phyloP scores from a whole-genome alignment of 768 basidiomycete species.

The Suillus brevipes region DNA sequence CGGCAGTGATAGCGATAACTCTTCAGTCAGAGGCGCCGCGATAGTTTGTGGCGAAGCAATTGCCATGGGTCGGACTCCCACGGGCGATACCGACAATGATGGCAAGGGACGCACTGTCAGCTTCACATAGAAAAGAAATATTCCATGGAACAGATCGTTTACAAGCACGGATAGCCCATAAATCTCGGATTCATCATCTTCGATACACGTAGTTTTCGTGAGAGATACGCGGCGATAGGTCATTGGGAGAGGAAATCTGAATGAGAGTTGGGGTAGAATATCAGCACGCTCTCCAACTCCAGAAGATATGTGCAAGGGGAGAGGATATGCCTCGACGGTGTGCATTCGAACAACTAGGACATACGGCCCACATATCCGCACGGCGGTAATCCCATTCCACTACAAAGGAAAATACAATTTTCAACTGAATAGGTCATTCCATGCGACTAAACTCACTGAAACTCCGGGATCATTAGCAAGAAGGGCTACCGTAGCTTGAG shows the following conservation, averaged over 20 bases:
- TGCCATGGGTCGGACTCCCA: slow-evolving; percentile 46
- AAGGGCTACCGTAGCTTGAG: slow-evolving; percentile 25
- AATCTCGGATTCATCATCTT: slow-evolving; percentile 37
- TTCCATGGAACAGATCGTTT: slow-evolving; percentile 44
- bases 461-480: slow-evolving; percentile 30
- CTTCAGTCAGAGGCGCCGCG: neutral
- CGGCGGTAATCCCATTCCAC: slow-evolving; percentile 44
- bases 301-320: slow-evolving; percentile 17
- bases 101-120: slow-evolving; percentile 29
- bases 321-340: slow-evolving; percentile 45
- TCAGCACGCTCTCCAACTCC: slow-evolving; percentile 11
- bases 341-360: slow-evolving; percentile 54
- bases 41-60: slow-evolving; percentile 9
- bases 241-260: slow-evolving; percentile 25
- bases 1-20: neutral
- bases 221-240: slow-evolving; percentile 42
- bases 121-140: slow-evolving; percentile 48
- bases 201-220: slow-evolving; percentile 38
- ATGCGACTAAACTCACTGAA: slow-evolving; percentile 26
- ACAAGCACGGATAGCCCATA: slow-evolving; percentile 43
- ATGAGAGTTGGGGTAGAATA: slow-evolving; percentile 20
- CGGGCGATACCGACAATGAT: slow-evolving; percentile 40
- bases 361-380: slow-evolving; percentile 48
- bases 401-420: slow-evolving; percentile 11
- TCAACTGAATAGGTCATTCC: neutral